Conservation (phyloP, 2,329 filamentous ascomycete genomes). For the Apiospora aurea region DNA sequence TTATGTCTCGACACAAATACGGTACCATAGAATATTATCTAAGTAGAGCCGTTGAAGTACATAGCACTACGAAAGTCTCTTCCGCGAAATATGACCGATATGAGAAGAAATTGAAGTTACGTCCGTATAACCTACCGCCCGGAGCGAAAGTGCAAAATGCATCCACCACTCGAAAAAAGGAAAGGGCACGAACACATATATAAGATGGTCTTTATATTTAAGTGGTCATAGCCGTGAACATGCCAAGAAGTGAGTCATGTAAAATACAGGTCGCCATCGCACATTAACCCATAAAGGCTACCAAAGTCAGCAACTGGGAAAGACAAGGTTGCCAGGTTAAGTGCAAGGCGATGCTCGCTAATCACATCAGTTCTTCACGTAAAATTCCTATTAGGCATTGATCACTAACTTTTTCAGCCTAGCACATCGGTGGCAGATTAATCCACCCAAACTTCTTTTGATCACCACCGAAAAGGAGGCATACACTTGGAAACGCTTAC, state of each 20-base stretch:
- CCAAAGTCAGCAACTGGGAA: slow-evolving; percentile 5
- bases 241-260: not conserved
- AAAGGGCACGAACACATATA: not conserved
- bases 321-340: not conserved
- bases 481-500: not conserved
- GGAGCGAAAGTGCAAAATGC: not conserved
- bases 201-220: not conserved
- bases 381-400: not conserved
- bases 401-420: not conserved
- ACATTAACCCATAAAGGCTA: not conserved
- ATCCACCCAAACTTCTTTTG: not conserved
- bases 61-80: not conserved
- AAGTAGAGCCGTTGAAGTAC: not conserved
- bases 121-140: slow-evolving; percentile 3
- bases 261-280: not conserved
- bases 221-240: not conserved
- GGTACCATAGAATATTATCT: not conserved
- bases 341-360: not conserved
- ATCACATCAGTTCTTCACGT: not conserved
- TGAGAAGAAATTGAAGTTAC: not conserved
- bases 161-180: slow-evolving; percentile 7
- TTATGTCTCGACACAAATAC: not conserved
- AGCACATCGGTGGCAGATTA: no score
- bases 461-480: not conserved
- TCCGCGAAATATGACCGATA: not conserved